Conservation (phyloP, 2,329 filamentous ascomycete genomes). For the Cladosporium sp. region DNA sequence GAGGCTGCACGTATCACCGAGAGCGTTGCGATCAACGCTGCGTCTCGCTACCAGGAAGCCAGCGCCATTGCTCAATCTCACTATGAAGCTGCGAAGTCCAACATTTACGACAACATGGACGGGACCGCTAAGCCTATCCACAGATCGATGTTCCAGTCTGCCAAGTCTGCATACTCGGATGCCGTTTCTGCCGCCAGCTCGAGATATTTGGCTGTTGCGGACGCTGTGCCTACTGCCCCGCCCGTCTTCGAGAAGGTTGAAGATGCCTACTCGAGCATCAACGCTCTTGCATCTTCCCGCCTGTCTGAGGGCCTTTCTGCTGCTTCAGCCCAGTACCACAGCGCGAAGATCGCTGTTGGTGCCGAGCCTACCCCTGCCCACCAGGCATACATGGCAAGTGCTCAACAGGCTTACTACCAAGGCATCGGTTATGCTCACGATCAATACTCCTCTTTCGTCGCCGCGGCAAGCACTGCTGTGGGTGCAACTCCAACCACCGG, state of each 20-base stretch:
- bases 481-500: constrained; percentile 60
- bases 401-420: constrained; percentile 68
- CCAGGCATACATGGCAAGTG: constrained; percentile 53
- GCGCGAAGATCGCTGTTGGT: constrained; percentile 61
- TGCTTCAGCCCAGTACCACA: constrained; percentile 67
- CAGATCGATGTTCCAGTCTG: constrained; percentile 63
- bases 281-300: constrained; percentile 64
- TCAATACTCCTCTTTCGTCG: constrained; percentile 70
- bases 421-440: constrained; percentile 74
- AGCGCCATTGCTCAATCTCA: constrained; percentile 62
- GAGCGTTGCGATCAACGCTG: constrained; percentile 46
- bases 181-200: constrained; percentile 59
- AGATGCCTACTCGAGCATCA: constrained; percentile 52
- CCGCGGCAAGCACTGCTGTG: constrained; percentile 65
- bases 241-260: constrained; percentile 31
- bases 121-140: constrained; percentile 66
- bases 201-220: constrained; percentile 53
- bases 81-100: constrained; percentile 63
- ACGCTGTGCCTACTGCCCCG: constrained; percentile 35
- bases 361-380: constrained; percentile 56
- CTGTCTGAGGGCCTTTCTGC: constrained; percentile 65
- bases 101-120: constrained; percentile 61
- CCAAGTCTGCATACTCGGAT: constrained; percentile 63
- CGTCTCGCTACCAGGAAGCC: constrained; percentile 59
- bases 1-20: constrained; percentile 22